Evolutionary conservation across 768 basidiomycete species (phyloP).

Genomic region (Tricholoma furcatifolium): DNA sequence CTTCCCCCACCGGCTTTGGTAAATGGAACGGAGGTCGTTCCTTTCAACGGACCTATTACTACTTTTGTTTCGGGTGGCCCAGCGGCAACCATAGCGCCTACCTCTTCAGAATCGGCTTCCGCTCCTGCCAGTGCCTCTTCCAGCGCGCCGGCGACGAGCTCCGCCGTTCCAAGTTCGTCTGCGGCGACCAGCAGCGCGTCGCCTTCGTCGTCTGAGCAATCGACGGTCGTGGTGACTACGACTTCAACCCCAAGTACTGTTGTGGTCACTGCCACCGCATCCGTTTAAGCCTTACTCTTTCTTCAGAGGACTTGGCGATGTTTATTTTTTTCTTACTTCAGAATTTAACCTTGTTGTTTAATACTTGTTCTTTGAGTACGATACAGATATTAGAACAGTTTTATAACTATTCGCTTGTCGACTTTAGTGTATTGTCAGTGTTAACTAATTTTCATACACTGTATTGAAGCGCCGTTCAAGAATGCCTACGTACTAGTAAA

Average conservation of each 20-base stretch:
- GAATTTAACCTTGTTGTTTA: neutral
- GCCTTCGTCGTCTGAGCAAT: neutral
- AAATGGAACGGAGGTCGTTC: slow-evolving; percentile 4
- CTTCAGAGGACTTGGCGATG: neutral
- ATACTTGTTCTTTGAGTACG: too few species aligned
- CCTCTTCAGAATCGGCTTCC: neutral
- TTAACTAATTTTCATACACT: too few species aligned
- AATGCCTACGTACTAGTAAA: too few species aligned
- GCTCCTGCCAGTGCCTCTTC: neutral
- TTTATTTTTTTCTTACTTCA: neutral
- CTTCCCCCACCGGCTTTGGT: neutral
- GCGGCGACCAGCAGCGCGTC: neutral
- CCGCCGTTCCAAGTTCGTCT: neutral
- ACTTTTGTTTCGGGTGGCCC: neutral
- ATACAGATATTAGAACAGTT: too few species aligned
- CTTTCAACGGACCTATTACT: neutral
- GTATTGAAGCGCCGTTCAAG: too few species aligned
- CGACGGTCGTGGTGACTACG: neutral
- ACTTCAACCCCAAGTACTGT: neutral
- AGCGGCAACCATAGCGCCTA: neutral
- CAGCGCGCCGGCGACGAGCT: neutral
- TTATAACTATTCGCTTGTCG: too few species aligned
- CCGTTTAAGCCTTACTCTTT: neutral
- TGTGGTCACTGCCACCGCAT: slow-evolving; percentile 2
- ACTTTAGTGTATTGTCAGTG: too few species aligned